Conservation (phyloP, 148 eudicot species). For the Chenopodium formosanum region DNA sequence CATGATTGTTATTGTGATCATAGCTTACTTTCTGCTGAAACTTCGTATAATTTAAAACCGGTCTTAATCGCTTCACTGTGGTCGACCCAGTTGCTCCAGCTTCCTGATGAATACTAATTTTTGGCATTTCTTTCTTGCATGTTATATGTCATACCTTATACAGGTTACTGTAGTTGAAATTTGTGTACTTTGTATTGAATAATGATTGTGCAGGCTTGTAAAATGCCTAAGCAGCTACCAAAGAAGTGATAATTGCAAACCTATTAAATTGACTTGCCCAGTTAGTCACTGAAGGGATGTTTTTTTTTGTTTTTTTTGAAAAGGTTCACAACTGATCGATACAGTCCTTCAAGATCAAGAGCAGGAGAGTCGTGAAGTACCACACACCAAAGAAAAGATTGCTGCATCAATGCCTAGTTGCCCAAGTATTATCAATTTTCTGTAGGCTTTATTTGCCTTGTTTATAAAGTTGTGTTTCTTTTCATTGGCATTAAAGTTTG, state of each 20-base stretch:
- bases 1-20: background rate
- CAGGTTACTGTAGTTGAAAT: no score
- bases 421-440: background rate
- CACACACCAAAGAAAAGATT: background rate
- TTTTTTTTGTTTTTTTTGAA: background rate
- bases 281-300: background rate
- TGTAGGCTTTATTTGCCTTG: background rate
- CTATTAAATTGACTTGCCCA: background rate
- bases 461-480: background rate
- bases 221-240: background rate
- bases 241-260: background rate
- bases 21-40: background rate
- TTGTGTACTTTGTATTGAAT: background rate
- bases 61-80: no score
- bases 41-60: no score
- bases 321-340: constrained; percentile 7
- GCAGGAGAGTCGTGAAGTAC: constrained; percentile 7
- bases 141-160: no score
- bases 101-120: background rate
- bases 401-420: constrained; percentile 18
- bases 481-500: background rate
- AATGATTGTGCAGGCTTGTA: background rate
- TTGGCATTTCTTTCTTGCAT: background rate
- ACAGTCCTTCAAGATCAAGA: background rate
- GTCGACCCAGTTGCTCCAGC: background rate